Conservation (phyloP, 1,139 yeast genomes). For the Hemisphaericaspora xylofermentans region DNA sequence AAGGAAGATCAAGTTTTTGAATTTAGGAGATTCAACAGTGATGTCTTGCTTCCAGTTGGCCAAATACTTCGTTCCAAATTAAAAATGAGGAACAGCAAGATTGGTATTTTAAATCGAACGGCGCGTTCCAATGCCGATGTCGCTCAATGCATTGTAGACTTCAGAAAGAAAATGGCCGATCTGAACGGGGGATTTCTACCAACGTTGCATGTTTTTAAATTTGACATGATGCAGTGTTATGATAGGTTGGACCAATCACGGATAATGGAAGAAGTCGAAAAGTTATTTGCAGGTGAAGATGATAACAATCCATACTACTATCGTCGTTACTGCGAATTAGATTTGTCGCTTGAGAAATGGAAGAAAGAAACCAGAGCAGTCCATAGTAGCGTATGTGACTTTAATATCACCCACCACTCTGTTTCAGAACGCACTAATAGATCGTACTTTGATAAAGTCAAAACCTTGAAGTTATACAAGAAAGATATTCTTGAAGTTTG, state of each 20-base stretch:
- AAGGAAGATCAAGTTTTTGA: constrained; percentile 15
- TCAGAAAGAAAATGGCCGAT: constrained; percentile 16
- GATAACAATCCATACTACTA: constrained; percentile 15
- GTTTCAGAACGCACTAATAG: not conserved
- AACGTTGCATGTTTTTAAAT: constrained; percentile 55
- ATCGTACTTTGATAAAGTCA: constrained; percentile 23
- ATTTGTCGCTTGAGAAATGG: constrained; percentile 5
- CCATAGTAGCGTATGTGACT: not conserved
- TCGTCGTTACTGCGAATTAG: constrained; percentile 11
- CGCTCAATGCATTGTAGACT: constrained; percentile 18
- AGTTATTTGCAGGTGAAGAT: constrained; percentile 23
- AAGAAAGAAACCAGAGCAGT: constrained; percentile 3
- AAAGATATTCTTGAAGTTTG: constrained; percentile 24
- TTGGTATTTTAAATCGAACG: constrained; percentile 18
- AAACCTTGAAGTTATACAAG: constrained; percentile 26
- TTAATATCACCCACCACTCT: not conserved
- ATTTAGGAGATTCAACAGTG: constrained; percentile 18
- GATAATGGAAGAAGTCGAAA: constrained; percentile 34
- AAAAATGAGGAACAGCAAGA: constrained; percentile 9
- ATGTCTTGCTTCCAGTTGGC: constrained; percentile 25
- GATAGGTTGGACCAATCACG: constrained; percentile 64
- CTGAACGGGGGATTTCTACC: constrained; percentile 28
- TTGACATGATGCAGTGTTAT: constrained; percentile 78
- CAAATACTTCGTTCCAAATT: constrained; percentile 15
- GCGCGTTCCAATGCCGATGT: constrained; percentile 31